phyloP scores from a whole-genome alignment of 371 early-diverging fungal species.

The Mortierella sp. region DNA sequence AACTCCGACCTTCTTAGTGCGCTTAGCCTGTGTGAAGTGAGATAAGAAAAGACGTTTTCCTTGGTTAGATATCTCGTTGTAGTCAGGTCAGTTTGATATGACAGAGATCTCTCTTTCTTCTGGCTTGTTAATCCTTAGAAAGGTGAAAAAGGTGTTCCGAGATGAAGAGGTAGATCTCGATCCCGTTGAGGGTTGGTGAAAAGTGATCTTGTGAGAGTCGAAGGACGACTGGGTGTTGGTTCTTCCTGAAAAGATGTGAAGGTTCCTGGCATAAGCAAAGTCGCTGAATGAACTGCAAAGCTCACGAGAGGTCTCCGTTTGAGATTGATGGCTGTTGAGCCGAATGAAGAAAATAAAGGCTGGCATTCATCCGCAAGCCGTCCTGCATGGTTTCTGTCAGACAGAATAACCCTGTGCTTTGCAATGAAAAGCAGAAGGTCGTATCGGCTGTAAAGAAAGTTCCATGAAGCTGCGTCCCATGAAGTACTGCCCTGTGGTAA shows the following conservation, averaged over 20 bases:
- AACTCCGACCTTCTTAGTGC: slow-evolving; percentile 99
- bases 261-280: background rate
- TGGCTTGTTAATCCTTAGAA: background rate
- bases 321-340: background rate
- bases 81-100: background rate
- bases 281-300: background rate
- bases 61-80: slow-evolving; percentile 22
- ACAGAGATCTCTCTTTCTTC: background rate
- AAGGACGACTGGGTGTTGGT: background rate
- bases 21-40: slow-evolving; percentile 82
- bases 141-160: background rate
- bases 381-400: background rate
- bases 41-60: background rate
- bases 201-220: background rate
- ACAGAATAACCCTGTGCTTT: background rate
- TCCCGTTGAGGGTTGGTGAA: background rate
- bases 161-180: background rate
- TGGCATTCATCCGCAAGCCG: background rate
- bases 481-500: background rate
- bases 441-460: background rate
- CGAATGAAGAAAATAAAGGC: slow-evolving; percentile 5
- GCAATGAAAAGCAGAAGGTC: background rate
- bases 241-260: background rate
- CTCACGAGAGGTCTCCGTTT: background rate
- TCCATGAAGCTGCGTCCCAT: background rate